Evolutionary conservation across 768 basidiomycete genomes (phyloP).

Genomic region (Termitomyces sp.): DNA sequence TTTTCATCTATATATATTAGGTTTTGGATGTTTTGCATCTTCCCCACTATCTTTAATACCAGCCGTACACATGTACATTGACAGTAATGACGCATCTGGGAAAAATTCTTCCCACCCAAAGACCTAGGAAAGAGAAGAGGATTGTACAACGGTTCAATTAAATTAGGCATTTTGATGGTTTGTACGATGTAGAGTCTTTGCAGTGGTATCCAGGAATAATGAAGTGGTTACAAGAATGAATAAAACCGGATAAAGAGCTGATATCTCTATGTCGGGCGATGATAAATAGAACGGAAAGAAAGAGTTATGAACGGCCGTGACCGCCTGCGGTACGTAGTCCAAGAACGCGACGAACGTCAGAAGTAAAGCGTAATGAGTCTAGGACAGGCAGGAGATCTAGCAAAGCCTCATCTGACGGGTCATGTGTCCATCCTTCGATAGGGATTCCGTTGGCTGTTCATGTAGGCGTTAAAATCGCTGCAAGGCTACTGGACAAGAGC

Average conservation of each 20-base stretch:
- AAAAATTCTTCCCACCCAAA: constrained; percentile 1
- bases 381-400: constrained; percentile 94
- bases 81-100: constrained; percentile 20
- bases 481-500: constrained; percentile 13
- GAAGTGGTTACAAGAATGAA: constrained; percentile 20
- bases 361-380: constrained; percentile 93
- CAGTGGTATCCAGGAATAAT: constrained; percentile 29
- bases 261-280: constrained; percentile 19
- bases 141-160: constrained; percentile 26
- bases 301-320: constrained; percentile 24
- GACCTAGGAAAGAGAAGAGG: background rate
- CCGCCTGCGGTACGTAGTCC: constrained; percentile 55
- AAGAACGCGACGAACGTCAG: constrained; percentile 89
- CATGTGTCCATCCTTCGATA: constrained; percentile 98
- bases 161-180: constrained; percentile 18
- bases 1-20: constrained; percentile 18
- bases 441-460: constrained; percentile 92
- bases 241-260: constrained; percentile 21
- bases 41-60: constrained; percentile 18
- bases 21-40: constrained; percentile 17
- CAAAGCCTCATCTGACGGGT: constrained; percentile 94
- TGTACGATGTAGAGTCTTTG: constrained; percentile 23
- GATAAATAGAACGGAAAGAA: constrained; percentile 2
- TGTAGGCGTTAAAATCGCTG: background rate
- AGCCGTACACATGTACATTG: constrained; percentile 18